phyloP scores from a whole-genome alignment of 2,329 filamentous ascomycete species.

The Zymoseptoria tritici region DNA sequence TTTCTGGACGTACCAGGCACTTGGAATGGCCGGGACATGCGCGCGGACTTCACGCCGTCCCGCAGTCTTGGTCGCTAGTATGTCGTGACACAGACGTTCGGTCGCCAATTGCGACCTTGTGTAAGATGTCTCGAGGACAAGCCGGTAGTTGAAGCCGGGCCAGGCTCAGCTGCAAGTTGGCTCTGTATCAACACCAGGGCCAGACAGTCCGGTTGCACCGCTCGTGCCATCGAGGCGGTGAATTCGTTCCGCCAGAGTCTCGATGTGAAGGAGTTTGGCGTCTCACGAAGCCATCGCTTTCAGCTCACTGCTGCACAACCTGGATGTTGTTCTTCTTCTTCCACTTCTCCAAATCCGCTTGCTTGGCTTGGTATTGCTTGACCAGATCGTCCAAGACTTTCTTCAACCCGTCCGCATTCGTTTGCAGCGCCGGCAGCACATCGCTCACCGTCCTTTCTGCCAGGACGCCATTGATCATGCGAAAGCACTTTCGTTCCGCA shows the following conservation, averaged over 20 bases:
- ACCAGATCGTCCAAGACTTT: conserved; percentile 91
- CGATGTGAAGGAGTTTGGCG: neutral
- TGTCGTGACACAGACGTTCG: neutral
- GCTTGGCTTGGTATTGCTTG: conserved; percentile 92
- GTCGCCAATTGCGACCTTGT: neutral
- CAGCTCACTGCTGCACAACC: conserved; percentile 61
- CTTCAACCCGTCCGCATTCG: conserved; percentile 86
- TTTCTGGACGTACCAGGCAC: neutral
- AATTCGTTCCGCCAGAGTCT: neutral
- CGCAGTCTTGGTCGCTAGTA: neutral
- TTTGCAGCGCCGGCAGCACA: conserved; percentile 82
- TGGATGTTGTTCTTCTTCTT: conserved; percentile 95
- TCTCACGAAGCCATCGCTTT: neutral
- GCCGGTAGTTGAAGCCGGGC: neutral
- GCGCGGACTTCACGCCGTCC: neutral
- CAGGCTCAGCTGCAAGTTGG: neutral
- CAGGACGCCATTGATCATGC: conserved; percentile 94
- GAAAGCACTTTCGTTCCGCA: conserved; percentile 89
- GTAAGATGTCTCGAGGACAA: neutral
- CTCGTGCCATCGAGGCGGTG: neutral
- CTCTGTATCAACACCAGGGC: neutral
- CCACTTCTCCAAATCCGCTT: conserved; percentile 95
- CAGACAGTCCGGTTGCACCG: neutral
- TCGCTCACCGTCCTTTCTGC: conserved; percentile 92
- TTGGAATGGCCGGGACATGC: neutral